Evolutionary conservation across 2,329 filamentous ascomycete genomes (phyloP).

Genomic region (Colletotrichum sp.): DNA sequence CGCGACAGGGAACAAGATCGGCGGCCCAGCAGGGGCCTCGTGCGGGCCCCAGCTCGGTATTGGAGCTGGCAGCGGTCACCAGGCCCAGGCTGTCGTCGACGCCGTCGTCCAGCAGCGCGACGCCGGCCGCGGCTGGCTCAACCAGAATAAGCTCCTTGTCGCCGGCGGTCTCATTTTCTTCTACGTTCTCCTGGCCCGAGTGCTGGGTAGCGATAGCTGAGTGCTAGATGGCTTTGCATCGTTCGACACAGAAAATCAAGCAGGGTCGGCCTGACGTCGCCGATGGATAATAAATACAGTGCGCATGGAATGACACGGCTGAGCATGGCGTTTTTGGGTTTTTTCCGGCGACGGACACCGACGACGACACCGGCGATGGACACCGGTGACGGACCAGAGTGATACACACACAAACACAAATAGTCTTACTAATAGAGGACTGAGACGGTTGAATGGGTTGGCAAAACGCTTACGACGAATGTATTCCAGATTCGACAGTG

Average conservation of each 20-base stretch:
- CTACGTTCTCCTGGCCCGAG: slow-evolving; percentile 82
- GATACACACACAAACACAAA: slow-evolving; percentile 1
- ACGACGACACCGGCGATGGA: neutral
- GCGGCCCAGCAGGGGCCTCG: slow-evolving; percentile 45
- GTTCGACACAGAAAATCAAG: neutral
- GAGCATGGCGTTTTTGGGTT: slow-evolving; percentile 23
- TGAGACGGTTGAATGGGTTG: slow-evolving; percentile 7
- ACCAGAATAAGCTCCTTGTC: slow-evolving; percentile 79
- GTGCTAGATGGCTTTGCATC: neutral
- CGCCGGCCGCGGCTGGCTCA: slow-evolving; percentile 82
- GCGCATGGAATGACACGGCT: slow-evolving; percentile 10
- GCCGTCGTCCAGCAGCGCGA: slow-evolving; percentile 77
- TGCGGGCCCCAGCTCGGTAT: slow-evolving; percentile 64
- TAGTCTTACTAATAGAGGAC: slow-evolving; percentile 15
- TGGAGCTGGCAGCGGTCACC: slow-evolving; percentile 63
- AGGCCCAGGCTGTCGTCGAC: slow-evolving; percentile 77
- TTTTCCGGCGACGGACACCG: neutral
- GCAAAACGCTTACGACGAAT: slow-evolving; percentile 6
- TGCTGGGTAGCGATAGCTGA: slow-evolving; percentile 60
- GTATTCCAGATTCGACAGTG: slow-evolving; percentile 6
- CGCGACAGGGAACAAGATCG: slow-evolving; percentile 71
- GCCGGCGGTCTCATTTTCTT: slow-evolving; percentile 74
- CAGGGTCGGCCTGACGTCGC: neutral
- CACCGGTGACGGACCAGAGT: neutral
- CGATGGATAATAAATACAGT: slow-evolving; percentile 4